Evolutionary conservation across 108 stramenopile species (phyloP).

Genomic region (Mediolabrus comicus): DNA sequence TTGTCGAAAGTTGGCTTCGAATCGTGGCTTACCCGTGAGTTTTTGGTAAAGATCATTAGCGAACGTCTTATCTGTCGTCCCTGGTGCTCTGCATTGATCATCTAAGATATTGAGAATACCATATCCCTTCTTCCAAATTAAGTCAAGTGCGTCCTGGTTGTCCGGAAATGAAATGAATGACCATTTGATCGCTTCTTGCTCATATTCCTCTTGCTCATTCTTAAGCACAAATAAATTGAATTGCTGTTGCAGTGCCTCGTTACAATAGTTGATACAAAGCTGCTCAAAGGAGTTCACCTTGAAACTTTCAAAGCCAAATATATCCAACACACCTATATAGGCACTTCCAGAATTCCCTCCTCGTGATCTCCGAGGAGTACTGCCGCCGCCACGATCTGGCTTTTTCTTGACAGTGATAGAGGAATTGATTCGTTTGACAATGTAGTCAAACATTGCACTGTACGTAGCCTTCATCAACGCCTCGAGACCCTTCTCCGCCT

Average conservation of each 20-base stretch:
- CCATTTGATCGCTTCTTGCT: conserved; percentile 58
- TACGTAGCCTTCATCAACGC: conserved; percentile 95
- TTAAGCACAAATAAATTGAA: conserved; percentile 60
- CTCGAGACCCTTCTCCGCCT: conserved; percentile 88
- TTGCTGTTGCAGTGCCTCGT: conserved; percentile 84
- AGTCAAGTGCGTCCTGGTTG: conserved; percentile 80
- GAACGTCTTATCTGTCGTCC: conserved; percentile 61
- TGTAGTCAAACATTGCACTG: conserved; percentile 77
- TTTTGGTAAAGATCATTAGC: conserved; percentile 51
- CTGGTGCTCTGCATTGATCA: conserved; percentile 60
- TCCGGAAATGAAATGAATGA: conserved; percentile 75
- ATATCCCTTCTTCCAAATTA: conserved; percentile 77
- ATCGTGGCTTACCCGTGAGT: conserved; percentile 38
- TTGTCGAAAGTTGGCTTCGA: conserved; percentile 58
- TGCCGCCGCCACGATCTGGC: background rate
- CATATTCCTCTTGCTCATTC: conserved; percentile 66
- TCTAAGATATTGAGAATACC: conserved; percentile 60
- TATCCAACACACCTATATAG: conserved; percentile 93
- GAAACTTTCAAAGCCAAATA: conserved; percentile 98
- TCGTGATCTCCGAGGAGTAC: conserved; percentile 11
- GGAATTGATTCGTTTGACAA: conserved; percentile 80
- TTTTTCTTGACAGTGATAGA: conserved; percentile 44
- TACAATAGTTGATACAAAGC: conserved; percentile 86
- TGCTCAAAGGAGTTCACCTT: conserved; percentile 84
- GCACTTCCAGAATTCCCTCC: conserved; percentile 30